Base-by-base conservation (phyloP, 2,329 filamentous ascomycete species). In the Aquanectria penicillioides region DNA sequence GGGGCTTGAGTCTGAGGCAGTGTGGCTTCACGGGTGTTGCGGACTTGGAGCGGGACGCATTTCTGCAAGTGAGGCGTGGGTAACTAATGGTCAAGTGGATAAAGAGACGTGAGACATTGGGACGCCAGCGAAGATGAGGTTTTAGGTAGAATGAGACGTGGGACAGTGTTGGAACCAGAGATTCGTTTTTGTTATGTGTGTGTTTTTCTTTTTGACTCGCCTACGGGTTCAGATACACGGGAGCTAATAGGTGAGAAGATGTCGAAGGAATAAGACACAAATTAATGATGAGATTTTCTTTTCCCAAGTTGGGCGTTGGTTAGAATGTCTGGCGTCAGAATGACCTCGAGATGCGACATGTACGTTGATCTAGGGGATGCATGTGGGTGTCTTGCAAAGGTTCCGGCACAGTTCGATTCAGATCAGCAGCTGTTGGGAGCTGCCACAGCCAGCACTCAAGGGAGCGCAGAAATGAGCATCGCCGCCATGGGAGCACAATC, bases 61-160 rank as follows among this genome's bases (percentile, higher is more conserved):
- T n/a, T n/a, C n/a, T n/a, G n/a, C n/a, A n/a, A n/a, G n/a, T n/a
- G n/a, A n/a, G n/a, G n/a, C n/a, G n/a, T n/a, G n/a, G n/a, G n/a
- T n/a, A n/a, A 22, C 10, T 22, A 38, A 25, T 33, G 20, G 20
- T 41, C 26, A 28, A 38, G 20, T 51, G 47, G 47, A 22, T 10
- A 20, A 22, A 43, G 25, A 29, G 18, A 26, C 15, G 13, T 51
- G 48, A 51, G 26, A 51, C 48, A 51, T n/a, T 18, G 18, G 36
- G 48, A 50, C 25, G 34, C 18, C 47, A 13, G 11, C 34, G 37
- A 15, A 31, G 36, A 51, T 38, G 48, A 28, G 28, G 10, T 25
- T 46, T 46, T 46, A n/a, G n/a, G n/a, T n/a, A n/a, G n/a, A n/a
- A n/a, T 25, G 6, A 22, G 18, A 25, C 15, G 18, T 40, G 37